A percentile compares a stretch with the other conserved stretches of the same genome.
Conservation (phyloP, 78 protist genomes). For the Dictyostelium firmibasis region DNA sequence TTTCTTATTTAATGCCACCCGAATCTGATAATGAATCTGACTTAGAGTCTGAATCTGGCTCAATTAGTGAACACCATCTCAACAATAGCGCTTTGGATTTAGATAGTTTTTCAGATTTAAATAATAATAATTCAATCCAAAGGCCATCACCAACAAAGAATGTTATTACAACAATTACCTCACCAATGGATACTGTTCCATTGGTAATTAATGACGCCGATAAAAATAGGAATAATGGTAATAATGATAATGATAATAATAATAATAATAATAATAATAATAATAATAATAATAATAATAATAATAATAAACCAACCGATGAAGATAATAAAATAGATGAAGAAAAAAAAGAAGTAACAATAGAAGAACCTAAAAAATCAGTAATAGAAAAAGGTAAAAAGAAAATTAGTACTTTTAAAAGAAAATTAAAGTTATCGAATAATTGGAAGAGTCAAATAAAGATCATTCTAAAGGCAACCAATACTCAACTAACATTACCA, state of each 20-base stretch:
- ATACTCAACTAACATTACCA: constrained; percentile 25
- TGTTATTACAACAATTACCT: neutral
- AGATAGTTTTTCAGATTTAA: neutral
- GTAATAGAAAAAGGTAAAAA: constrained; percentile 50
- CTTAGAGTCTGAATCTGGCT: constrained; percentile 8
- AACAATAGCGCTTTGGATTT: neutral
- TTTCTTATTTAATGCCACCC: constrained; percentile 57
- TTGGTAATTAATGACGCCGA: neutral
- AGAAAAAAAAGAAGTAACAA: neutral
- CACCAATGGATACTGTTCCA: neutral
- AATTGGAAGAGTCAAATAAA: constrained; percentile 79
- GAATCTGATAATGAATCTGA: constrained; percentile 58
- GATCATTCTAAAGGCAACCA: constrained; percentile 36
- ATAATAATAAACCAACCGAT: neutral
- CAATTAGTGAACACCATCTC: neutral
- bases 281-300: neutral
- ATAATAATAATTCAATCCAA: neutral
- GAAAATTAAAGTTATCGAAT: constrained; percentile 36
- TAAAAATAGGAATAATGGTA: neutral
- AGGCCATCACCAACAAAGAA: neutral
- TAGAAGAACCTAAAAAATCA: neutral
- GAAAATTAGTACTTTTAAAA: constrained; percentile 38
- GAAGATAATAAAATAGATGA: neutral
- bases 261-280: neutral
- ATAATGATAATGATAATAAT: neutral